Evolutionary conservation across 257 asterid genomes (phyloP).

Genomic region (Marsdenia floribunda): DNA sequence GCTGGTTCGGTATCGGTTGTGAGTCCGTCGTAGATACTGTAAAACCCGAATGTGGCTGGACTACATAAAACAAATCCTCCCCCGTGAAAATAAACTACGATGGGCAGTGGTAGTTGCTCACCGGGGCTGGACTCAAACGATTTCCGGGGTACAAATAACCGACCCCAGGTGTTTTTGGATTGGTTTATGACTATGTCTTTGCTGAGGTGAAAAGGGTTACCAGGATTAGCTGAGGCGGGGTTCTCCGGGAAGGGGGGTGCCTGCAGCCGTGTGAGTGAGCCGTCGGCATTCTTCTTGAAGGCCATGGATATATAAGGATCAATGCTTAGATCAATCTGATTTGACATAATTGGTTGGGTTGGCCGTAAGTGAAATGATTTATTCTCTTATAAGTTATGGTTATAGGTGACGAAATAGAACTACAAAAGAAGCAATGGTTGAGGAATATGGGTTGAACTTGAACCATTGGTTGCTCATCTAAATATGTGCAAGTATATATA

Average conservation of each 20-base stretch:
- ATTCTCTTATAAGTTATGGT: too few species aligned
- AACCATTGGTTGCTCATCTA: too few species aligned
- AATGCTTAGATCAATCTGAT: slow-evolving; percentile 16
- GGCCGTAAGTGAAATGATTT: neutral
- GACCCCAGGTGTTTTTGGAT: slow-evolving; percentile 26
- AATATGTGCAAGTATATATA: too few species aligned
- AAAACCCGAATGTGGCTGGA: slow-evolving; percentile 11
- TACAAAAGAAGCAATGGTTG: too few species aligned
- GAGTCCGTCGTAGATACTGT: slow-evolving; percentile 17
- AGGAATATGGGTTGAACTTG: too few species aligned
- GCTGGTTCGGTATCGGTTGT: slow-evolving; percentile 26
- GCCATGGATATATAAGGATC: slow-evolving; percentile 33
- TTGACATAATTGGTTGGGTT: neutral
- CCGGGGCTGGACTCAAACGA: slow-evolving; percentile 1
- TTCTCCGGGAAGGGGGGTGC: neutral
- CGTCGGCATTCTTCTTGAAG: slow-evolving; percentile 28
- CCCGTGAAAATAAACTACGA: slow-evolving; percentile 42
- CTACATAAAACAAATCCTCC: slow-evolving; percentile 44
- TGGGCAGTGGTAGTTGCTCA: slow-evolving; percentile 20
- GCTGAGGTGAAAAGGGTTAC: slow-evolving; percentile 19
- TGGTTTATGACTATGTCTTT: slow-evolving; percentile 35
- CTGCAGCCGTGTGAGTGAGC: slow-evolving; percentile 28
- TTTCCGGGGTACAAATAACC: slow-evolving; percentile 28
- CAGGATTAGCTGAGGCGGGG: slow-evolving; percentile 21
- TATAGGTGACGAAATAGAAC: too few species aligned